These are phyloP conservation scores for Juncus effusus DNA, from an alignment of 176 grass and related monocot genomes.

Conservation along the genomic window DNA sequence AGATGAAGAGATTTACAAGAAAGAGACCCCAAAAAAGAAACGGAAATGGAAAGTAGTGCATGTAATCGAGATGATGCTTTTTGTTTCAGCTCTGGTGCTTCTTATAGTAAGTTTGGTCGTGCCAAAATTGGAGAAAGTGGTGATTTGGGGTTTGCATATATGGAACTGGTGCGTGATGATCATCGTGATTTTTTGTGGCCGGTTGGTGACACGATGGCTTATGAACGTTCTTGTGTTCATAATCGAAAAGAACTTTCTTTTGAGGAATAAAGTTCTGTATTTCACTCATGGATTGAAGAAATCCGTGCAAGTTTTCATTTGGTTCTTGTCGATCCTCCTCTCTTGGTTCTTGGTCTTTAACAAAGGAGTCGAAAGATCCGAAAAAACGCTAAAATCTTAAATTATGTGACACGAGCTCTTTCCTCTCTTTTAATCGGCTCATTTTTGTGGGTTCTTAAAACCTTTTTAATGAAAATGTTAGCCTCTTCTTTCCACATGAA, in stretches of 20 bases:
- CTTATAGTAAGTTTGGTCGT: constrained; percentile 60
- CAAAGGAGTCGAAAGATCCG: constrained; percentile 27
- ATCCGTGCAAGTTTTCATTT: constrained; percentile 69
- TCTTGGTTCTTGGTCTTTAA: constrained; percentile 77
- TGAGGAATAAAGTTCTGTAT: constrained; percentile 90
- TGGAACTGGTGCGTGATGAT: constrained; percentile 98
- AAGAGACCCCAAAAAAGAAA: constrained; percentile 8
- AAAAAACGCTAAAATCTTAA: constrained; percentile 46
- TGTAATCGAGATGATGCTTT: constrained; percentile 39
- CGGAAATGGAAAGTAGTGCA: constrained; percentile 41
- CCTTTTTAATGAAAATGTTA: no score
- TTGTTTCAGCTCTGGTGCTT: constrained; percentile 60
- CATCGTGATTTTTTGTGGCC: no score
- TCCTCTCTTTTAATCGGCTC: constrained; percentile 55
- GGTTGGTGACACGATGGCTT: constrained; percentile 65
- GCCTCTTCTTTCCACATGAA: constrained; percentile 89
- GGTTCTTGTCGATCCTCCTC: constrained; percentile 60
- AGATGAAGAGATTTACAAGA: constrained; percentile 64
- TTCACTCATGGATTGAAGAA: constrained; percentile 85
- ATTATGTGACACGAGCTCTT: constrained; percentile 53
- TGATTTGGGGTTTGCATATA: constrained; percentile 65
- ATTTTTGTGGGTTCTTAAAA: constrained; percentile 60
- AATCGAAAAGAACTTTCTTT: constrained; percentile 90
- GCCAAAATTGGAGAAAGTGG: constrained; percentile 28
- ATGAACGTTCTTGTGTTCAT: constrained; percentile 55